Conservation (phyloP, 192 early-diverging fungal genomes). For the Jimgerdemannia flammicorona region DNA sequence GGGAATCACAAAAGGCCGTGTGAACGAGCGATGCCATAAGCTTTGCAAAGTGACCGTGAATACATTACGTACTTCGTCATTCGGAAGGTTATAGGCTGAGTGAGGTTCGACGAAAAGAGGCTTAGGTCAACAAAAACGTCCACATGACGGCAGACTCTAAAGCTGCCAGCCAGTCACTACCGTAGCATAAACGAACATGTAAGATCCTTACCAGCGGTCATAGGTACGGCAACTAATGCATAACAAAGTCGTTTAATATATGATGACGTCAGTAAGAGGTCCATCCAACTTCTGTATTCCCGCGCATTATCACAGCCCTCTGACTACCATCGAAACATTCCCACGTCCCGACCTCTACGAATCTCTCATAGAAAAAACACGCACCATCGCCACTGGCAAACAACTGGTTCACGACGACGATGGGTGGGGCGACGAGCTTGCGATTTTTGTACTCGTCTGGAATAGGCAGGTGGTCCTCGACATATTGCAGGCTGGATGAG, state of each 20-base stretch:
- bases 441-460: slow-evolving; percentile 60
- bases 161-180: not conserved
- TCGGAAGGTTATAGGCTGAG: slow-evolving; percentile 69
- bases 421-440: slow-evolving; percentile 60
- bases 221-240: slow-evolving; percentile 42
- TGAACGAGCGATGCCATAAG: not conserved
- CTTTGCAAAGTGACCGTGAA: not conserved
- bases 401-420: slow-evolving; percentile 72
- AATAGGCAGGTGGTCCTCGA: slow-evolving; percentile 64
- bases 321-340: not conserved
- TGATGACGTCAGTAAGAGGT: not conserved
- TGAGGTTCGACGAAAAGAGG: not conserved
- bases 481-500: slow-evolving; percentile 50
- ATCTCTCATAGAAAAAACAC: not conserved
- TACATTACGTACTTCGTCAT: slow-evolving; percentile 54
- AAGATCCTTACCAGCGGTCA: slow-evolving; percentile 43
- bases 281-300: no score
- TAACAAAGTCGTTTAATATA: no score
- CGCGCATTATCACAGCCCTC: not conserved
- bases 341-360: not conserved
- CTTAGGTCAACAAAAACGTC: not conserved
- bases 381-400: slow-evolving; percentile 68
- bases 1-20: not conserved
- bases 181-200: not conserved
- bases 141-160: not conserved